These are phyloP conservation scores for Rhodotorula mucilaginosa DNA, from an alignment of 1,284 basidiomycete species.

Conservation along the genomic window DNA sequence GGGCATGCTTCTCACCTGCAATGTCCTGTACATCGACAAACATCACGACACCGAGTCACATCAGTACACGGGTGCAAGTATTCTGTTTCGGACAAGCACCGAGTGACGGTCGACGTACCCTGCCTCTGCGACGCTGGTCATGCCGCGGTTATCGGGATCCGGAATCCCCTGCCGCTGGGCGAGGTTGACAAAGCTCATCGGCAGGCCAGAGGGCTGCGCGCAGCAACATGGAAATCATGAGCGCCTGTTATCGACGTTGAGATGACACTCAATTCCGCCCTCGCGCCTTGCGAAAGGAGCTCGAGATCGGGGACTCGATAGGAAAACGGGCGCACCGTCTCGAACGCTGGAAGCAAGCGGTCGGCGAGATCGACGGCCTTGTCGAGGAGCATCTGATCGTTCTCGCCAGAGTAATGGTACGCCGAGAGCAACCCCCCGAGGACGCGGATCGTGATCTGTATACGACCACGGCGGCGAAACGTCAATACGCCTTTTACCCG, in stretches of 20 bases:
- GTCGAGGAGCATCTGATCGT: constrained; percentile 66
- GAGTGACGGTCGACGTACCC: constrained; percentile 46
- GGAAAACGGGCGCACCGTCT: constrained; percentile 53
- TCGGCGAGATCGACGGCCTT: constrained; percentile 77
- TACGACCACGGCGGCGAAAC: too few species aligned
- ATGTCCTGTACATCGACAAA: constrained; percentile 11
- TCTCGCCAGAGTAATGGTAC: constrained; percentile 60
- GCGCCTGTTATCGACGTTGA: background rate
- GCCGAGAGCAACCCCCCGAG: constrained; percentile 81
- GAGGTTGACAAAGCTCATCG: constrained; percentile 75
- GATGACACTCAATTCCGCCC: background rate
- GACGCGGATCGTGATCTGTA: constrained; percentile 62
- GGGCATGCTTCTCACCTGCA: constrained; percentile 9
- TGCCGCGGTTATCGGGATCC: constrained; percentile 63
- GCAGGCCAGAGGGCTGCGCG: constrained; percentile 65
- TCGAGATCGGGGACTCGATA: constrained; percentile 58
- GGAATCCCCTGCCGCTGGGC: constrained; percentile 62
- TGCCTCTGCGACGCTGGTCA: constrained; percentile 79
- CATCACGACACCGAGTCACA: background rate
- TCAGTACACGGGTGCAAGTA: background rate
- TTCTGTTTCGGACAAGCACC: background rate
- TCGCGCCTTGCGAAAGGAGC: too few species aligned
- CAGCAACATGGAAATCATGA: too few species aligned
- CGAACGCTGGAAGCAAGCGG: constrained; percentile 79
- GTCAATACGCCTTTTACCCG: too few species aligned